Evolutionary conservation across 306 rosid genomes (phyloP), one percentile per base, ranked within the genome.

Genomic region (Abrus precatorius): DNA sequence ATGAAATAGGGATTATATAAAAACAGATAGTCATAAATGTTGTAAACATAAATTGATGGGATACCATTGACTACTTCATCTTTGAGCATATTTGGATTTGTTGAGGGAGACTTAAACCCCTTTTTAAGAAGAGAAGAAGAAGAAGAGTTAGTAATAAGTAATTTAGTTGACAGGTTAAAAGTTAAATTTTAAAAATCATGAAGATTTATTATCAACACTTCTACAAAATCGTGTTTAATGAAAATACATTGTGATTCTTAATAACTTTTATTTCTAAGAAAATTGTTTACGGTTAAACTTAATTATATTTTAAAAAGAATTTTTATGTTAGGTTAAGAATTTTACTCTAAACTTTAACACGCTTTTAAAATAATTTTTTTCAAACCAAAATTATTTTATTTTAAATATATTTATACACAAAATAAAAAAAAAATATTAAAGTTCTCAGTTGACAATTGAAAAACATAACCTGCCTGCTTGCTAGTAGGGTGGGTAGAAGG

Each of bases 21-120:
- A 69, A 66, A n/a, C 13, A 69, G 48, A 62, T 5, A 63, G 33
- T 43, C 44, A 14, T 76, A 77, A 77, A 62, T 77, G 7, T 30
- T 20, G 65, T 41, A n/a, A 27, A 53, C 5, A 9, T 36, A 38
- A 38, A 56, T 74, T 20, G 20, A 43, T 41, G 10, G 64, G 66
- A 47, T 9, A 3, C 67, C 40, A 28, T 27, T 5, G 9, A 56
- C 62, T 9, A 59, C 2, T 30, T 59, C 41, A 59, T 1, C 14
- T 60, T 61, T 29, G 44, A 61, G 68, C 27, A 61, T 61, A 34
- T 61, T 30, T 11, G 67, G 27, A 54, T 54, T 54, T 14, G 60
- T 9, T 14, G 0, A 54, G 3, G 27, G 66, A 49, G 6, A 60
- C 30, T 3, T n/a, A 59, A 59, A 28, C 13, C 8, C 64, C 2